Evolutionary conservation across 139 green algal species (phyloP).

Genomic region (Auxenochlorella pyrenoidosa): DNA sequence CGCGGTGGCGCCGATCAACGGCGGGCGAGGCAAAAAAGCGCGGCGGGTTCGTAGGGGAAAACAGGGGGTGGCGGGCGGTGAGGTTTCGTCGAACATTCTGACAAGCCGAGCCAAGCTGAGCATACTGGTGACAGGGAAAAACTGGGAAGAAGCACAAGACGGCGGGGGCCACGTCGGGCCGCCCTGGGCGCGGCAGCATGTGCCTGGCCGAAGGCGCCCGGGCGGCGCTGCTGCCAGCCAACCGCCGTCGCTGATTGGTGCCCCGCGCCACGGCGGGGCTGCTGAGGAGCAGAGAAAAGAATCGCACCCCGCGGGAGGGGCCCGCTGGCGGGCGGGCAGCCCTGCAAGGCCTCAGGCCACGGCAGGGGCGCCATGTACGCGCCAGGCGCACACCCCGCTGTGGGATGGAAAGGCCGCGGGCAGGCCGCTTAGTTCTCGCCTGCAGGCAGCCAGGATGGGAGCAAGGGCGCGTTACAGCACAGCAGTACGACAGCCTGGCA

Average conservation of each 20-base stretch:
- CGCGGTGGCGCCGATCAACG: no score
- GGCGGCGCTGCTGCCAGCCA: neutral
- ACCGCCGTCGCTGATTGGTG: no score
- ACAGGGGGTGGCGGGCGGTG: neutral
- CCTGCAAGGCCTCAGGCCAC: neutral
- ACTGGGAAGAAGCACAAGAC: neutral
- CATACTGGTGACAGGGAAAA: neutral
- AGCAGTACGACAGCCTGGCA: no score
- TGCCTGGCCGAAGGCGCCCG: neutral
- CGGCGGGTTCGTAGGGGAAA: neutral
- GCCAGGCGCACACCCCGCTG: no score
- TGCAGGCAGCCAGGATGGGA: neutral
- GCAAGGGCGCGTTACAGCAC: no score
- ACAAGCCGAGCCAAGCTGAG: neutral
- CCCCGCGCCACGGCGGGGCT: no score
- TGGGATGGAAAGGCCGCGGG: no score
- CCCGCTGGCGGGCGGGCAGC: no score
- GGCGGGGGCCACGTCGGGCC: neutral
- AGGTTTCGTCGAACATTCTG: neutral
- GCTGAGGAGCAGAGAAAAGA: no score
- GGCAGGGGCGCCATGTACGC: neutral
- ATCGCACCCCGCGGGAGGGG: neutral
- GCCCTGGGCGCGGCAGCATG: neutral
- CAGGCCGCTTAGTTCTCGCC: slow-evolving; percentile 20
- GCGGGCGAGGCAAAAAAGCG: neutral